A percentile compares a stretch with the other conserved stretches of the same genome.
phyloP scores from a whole-genome alignment of 2,329 filamentous ascomycete genomes.

The Tolypocladium inflatum region DNA sequence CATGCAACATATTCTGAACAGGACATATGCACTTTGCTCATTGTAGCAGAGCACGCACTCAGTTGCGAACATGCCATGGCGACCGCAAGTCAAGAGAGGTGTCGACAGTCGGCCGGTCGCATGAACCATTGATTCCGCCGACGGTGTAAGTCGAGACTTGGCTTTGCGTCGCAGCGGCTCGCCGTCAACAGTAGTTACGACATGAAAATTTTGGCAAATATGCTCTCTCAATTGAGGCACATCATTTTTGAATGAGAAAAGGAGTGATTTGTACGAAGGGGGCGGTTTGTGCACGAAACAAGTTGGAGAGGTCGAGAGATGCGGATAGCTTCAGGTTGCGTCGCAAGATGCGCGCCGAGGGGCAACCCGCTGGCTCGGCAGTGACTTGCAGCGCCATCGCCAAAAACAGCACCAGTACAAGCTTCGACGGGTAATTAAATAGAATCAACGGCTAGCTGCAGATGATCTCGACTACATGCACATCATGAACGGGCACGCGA shows the following conservation, averaged over 20 bases:
- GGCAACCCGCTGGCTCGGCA: conserved; percentile 4
- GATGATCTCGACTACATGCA: background rate
- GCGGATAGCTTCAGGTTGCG: conserved; percentile 22
- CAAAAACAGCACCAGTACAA: conserved; percentile 6
- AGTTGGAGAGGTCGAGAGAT: conserved; percentile 12
- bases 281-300: background rate
- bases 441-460: conserved; percentile 7
- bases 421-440: conserved; percentile 6
- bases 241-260: background rate
- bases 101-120: background rate
- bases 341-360: background rate
- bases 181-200: background rate
- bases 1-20: background rate
- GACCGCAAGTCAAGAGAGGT: background rate
- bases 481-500: background rate
- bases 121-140: background rate
- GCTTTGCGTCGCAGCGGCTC: background rate
- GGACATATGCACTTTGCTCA: too few species aligned
- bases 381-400: conserved; percentile 15
- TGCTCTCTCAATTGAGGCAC: background rate
- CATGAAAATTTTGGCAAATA: background rate
- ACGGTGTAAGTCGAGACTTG: background rate
- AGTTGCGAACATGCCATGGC: background rate
- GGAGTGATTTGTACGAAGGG: background rate
- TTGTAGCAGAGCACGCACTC: background rate